These are phyloP conservation scores for Geoglossum cookeanum DNA, from an alignment of 2,329 filamentous ascomycete species.

Conservation along the genomic window DNA sequence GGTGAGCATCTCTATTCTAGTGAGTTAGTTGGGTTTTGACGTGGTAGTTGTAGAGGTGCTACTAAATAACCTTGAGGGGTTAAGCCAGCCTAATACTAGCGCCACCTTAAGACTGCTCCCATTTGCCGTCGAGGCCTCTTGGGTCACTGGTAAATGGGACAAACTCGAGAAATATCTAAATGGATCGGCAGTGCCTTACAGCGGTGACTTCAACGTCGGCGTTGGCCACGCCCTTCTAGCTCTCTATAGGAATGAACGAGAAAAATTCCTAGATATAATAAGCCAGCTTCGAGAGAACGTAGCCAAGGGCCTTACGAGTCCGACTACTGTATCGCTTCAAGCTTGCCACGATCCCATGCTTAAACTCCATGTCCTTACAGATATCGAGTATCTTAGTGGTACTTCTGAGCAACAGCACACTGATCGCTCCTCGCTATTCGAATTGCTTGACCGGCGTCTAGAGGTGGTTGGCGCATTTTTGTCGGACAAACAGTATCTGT, in stretches of 20 bases:
- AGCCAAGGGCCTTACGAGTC: conserved; percentile 53
- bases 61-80: conserved; percentile 67
- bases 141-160: conserved; percentile 71
- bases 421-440: conserved; percentile 15
- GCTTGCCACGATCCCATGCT: conserved; percentile 71
- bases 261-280: conserved; percentile 38
- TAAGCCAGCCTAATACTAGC: conserved; percentile 30
- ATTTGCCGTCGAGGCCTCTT: conserved; percentile 78
- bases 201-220: conserved; percentile 62
- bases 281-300: conserved; percentile 48
- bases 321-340: conserved; percentile 62
- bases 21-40: conserved; percentile 10
- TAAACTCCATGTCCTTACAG: conserved; percentile 70
- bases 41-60: conserved; percentile 45
- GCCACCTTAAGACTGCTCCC: conserved; percentile 49
- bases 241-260: conserved; percentile 32
- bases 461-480: conserved; percentile 77
- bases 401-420: conserved; percentile 17
- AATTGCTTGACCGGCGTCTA: conserved; percentile 54
- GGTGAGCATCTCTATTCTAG: conserved; percentile 31
- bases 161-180: conserved; percentile 49
- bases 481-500: conserved; percentile 80
- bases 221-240: conserved; percentile 49
- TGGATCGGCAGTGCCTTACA: conserved; percentile 25
- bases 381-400: conserved; percentile 59